Evolutionary conservation across 352 stramenopile species (phyloP).

Genomic region (Pythium aristosporum): DNA sequence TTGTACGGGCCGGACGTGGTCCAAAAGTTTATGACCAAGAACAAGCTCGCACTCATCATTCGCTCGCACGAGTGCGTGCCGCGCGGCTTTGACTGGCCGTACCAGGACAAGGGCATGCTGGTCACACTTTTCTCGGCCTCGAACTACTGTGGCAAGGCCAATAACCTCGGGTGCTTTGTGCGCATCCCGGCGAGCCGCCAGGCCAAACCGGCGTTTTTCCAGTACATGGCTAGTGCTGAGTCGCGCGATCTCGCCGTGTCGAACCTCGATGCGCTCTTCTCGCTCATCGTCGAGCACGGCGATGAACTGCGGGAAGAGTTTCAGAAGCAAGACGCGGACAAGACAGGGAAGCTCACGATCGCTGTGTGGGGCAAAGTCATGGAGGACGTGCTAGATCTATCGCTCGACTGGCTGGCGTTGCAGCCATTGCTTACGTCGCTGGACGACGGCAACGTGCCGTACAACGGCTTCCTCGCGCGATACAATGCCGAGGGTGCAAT

Average conservation of each 20-base stretch:
- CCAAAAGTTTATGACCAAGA: slow-evolving; percentile 86
- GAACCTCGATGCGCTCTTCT: slow-evolving; percentile 85
- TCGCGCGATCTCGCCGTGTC: slow-evolving; percentile 78
- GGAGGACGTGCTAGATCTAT: slow-evolving; percentile 78
- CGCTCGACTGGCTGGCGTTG: slow-evolving; percentile 74
- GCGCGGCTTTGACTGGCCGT: slow-evolving; percentile 78
- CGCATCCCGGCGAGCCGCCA: slow-evolving; percentile 62
- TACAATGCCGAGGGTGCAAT: slow-evolving; percentile 65
- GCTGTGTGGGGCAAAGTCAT: slow-evolving; percentile 62
- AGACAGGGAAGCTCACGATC: slow-evolving; percentile 46
- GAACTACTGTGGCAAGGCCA: slow-evolving; percentile 85
- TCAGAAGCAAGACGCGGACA: slow-evolving; percentile 43
- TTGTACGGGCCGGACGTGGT: slow-evolving; percentile 76
- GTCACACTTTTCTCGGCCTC: slow-evolving; percentile 87
- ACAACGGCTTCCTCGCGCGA: slow-evolving; percentile 67
- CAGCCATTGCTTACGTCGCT: slow-evolving; percentile 75
- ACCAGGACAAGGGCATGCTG: slow-evolving; percentile 79
- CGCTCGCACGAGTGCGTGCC: slow-evolving; percentile 86
- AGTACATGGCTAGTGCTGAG: slow-evolving; percentile 85
- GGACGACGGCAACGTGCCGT: slow-evolving; percentile 71
- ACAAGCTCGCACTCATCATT: slow-evolving; percentile 78
- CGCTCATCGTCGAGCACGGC: slow-evolving; percentile 74
- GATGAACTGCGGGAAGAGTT: slow-evolving; percentile 68
- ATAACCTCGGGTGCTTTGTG: slow-evolving; percentile 87
- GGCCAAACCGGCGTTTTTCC: slow-evolving; percentile 82